phyloP scores from a whole-genome alignment of 805 yeast genomes.

The Saturnispora saitoi region DNA sequence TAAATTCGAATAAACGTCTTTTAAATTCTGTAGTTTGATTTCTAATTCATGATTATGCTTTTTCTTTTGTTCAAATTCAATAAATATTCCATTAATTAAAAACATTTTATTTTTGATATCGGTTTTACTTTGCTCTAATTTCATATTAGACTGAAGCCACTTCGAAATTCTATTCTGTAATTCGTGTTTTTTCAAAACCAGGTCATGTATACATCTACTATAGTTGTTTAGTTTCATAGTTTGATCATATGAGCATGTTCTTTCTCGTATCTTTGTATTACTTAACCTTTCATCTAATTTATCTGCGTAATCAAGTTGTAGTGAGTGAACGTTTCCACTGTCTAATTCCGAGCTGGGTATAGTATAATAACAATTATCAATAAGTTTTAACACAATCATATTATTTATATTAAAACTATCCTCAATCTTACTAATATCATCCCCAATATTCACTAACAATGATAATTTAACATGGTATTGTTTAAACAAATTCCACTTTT shows the following conservation, averaged over 20 bases:
- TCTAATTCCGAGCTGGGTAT: conserved; percentile 14
- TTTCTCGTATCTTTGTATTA: conserved; percentile 11
- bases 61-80: neutral
- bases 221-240: conserved; percentile 35
- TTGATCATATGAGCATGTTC: conserved; percentile 32
- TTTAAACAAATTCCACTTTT: conserved; percentile 21
- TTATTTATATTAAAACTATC: conserved; percentile 18
- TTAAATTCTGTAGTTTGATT: neutral
- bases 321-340: conserved; percentile 7
- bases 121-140: conserved; percentile 5
- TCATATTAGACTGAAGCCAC: neutral
- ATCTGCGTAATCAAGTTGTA: conserved; percentile 9
- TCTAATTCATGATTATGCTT: conserved; percentile 1
- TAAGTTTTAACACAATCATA: conserved; percentile 22
- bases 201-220: conserved; percentile 30
- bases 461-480: conserved; percentile 25
- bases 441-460: conserved; percentile 27
- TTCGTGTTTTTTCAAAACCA: conserved; percentile 16
- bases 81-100: neutral
- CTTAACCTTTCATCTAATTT: conserved; percentile 2
- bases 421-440: conserved; percentile 18
- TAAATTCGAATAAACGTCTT: neutral
- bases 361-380: conserved; percentile 28
- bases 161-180: conserved; percentile 8
- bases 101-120: neutral